Evolutionary conservation across 495 filamentous ascomycete species (phyloP).

Genomic region (Podospora sp.): DNA sequence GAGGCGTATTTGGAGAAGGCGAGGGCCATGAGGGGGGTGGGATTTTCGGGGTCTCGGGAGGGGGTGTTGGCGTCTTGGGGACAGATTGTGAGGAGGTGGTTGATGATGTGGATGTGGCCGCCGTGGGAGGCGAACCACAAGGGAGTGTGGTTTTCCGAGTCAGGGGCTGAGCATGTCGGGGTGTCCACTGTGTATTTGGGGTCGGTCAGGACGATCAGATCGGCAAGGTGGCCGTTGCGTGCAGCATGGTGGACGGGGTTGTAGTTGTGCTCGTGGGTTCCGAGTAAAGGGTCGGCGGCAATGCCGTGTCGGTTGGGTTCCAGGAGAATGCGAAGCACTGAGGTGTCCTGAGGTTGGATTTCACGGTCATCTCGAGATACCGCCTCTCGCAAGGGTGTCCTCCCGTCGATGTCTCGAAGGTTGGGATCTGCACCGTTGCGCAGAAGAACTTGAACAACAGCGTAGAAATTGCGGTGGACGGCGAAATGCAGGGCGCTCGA

Average conservation of each 20-base stretch:
- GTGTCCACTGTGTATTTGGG: background rate
- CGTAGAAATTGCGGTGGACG: constrained; percentile 5
- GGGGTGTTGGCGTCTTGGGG: background rate
- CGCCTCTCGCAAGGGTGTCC: constrained; percentile 20
- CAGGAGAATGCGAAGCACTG: constrained; percentile 11
- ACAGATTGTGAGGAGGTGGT: constrained; percentile 10
- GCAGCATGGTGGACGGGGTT: constrained; percentile 21
- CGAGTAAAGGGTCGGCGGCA: constrained; percentile 4
- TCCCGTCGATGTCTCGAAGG: background rate
- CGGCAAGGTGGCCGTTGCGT: constrained; percentile 1
- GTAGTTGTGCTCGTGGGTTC: background rate
- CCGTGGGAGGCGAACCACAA: constrained; percentile 17
- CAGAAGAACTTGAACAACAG: constrained; percentile 18
- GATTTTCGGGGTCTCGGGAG: background rate
- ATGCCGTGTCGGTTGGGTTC: background rate
- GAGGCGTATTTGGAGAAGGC: background rate
- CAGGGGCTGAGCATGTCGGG: background rate
- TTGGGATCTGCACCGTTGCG: constrained; percentile 15
- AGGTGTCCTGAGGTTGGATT: constrained; percentile 13
- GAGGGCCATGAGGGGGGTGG: constrained; percentile 19
- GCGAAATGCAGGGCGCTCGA: constrained; percentile 20
- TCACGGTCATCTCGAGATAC: constrained; percentile 18
- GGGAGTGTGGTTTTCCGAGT: constrained; percentile 7
- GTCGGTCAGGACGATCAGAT: constrained; percentile 10
- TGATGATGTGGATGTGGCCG: constrained; percentile 11